These are phyloP conservation scores for Phycomyces nitens DNA, from an alignment of 192 early-diverging fungal genomes.

Conservation along the genomic window DNA sequence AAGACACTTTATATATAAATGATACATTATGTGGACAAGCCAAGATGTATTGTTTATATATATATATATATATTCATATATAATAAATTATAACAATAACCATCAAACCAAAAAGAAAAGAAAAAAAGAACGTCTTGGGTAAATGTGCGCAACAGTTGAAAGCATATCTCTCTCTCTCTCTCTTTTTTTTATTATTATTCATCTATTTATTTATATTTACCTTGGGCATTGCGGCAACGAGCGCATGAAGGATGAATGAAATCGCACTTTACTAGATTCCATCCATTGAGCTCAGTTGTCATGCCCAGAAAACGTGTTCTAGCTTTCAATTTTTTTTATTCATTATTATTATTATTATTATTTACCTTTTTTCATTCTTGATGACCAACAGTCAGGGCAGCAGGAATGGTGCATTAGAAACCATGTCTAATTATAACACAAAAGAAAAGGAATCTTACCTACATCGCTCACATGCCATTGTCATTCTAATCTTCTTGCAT, in stretches of 20 bases:
- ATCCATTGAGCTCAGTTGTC: not conserved
- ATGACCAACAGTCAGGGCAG: too few relatives aligned
- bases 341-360: conserved; percentile 12
- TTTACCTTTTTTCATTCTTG: conserved; percentile 8
- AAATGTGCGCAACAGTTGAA: too few relatives aligned
- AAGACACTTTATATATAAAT: conserved; percentile 8
- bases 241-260: conserved; percentile 32
- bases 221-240: conserved; percentile 24
- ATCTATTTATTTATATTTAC: conserved; percentile 5
- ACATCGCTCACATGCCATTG: conserved; percentile 40
- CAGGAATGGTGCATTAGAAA: too few relatives aligned
- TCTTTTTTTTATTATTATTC: too few relatives aligned
- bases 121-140: too few relatives aligned
- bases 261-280: conserved; percentile 33
- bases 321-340: not conserved
- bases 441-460: conserved; percentile 18
- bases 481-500: conserved; percentile 36
- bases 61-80: too few relatives aligned
- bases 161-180: too few relatives aligned
- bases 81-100: too few relatives aligned
- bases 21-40: too few relatives aligned
- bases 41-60: too few relatives aligned
- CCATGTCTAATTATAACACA: too few relatives aligned
- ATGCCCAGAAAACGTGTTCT: not conserved
- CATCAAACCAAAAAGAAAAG: too few relatives aligned